Evolutionary conservation across 1,139 yeast genomes (phyloP), one percentile per base, ranked within the genome.

Genomic region (Diutina catenulata): DNA sequence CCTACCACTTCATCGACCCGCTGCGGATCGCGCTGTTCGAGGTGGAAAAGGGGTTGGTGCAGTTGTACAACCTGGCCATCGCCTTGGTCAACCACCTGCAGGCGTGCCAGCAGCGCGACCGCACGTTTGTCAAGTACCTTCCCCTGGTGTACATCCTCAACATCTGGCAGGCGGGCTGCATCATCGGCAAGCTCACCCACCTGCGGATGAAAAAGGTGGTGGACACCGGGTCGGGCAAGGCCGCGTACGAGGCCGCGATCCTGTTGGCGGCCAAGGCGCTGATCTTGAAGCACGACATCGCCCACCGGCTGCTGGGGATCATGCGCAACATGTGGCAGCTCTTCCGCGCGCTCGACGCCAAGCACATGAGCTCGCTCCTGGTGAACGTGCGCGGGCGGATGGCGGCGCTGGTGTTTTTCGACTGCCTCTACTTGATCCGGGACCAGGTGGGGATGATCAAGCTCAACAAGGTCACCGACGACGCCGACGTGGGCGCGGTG

Each of bases 321-420:
- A 84, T 91, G 91, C 74, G 83, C 48, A 87, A 87, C 50, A 79
- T 86, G 68, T 91, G 98, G 98, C 86, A 81, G 45, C 67, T 87
- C 43, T 82, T 82, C 56, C 72, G 76, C 40, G 64, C 74, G 1
- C 57, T 79, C 41, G 68, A 73, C 42, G 70, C 68, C 39, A 64
- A 64, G 50, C 56, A 61, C 32, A 38, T 51, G 42, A 56, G 60
- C 21, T 50, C 49, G 19, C 53, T 64, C 35, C 53, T 68, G 29
- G 75, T 87, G 11, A 69, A 71, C 2, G 79, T 87, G 10, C 68
- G 84, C 37, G 78, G 93, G 8, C 70, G 96, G 46, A 80, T 84
- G 94, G 74, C 94, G 4, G 95, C 95, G 0, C 80, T 93, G 40
- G 87, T 88, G 2, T 86, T 91, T 49, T 91, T 88, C 54, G 98